Conservation (phyloP, 2,329 filamentous ascomycete species). For the Celoporthe dispersa region DNA sequence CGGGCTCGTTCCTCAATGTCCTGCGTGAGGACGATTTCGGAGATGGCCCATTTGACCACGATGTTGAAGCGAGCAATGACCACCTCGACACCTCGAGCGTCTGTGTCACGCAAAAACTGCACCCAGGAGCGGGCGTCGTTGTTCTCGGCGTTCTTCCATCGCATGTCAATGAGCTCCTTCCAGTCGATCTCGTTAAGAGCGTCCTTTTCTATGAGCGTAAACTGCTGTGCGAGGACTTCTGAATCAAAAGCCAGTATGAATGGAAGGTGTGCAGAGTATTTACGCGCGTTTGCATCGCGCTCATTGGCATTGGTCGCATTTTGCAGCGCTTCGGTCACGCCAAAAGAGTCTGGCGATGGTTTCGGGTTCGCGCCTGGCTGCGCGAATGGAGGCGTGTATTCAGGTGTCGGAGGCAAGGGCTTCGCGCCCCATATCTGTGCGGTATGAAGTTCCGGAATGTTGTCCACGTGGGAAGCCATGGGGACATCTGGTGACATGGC, state of each 20-base stretch:
- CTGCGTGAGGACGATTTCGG: conserved; percentile 76
- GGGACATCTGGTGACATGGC: conserved; percentile 51
- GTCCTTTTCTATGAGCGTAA: conserved; percentile 85
- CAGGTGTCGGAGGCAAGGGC: conserved; percentile 55
- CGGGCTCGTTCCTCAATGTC: conserved; percentile 72
- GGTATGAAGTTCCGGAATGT: conserved; percentile 45
- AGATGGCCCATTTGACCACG: conserved; percentile 85
- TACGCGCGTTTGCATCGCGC: conserved; percentile 37
- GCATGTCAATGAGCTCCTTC: conserved; percentile 84
- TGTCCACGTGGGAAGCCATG: conserved; percentile 44
- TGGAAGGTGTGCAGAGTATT: conserved; percentile 67
- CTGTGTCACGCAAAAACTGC: conserved; percentile 73
- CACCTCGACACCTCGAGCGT: conserved; percentile 78
- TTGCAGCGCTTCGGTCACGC: conserved; percentile 43
- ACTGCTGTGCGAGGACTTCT: conserved; percentile 77
- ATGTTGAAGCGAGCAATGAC: conserved; percentile 87
- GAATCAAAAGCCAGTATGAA: conserved; percentile 84
- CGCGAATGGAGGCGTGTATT: conserved; percentile 50
- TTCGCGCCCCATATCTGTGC: conserved; percentile 50
- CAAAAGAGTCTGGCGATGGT: conserved; percentile 39
- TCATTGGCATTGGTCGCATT: conserved; percentile 41
- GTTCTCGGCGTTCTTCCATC: conserved; percentile 73
- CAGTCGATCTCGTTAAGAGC: conserved; percentile 85
- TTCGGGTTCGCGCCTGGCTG: conserved; percentile 41
- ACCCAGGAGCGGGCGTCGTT: conserved; percentile 78